A percentile compares a stretch with the other conserved stretches of the same genome.
phyloP scores from a whole-genome alignment of 805 yeast species.

The Candida nitratophila region DNA sequence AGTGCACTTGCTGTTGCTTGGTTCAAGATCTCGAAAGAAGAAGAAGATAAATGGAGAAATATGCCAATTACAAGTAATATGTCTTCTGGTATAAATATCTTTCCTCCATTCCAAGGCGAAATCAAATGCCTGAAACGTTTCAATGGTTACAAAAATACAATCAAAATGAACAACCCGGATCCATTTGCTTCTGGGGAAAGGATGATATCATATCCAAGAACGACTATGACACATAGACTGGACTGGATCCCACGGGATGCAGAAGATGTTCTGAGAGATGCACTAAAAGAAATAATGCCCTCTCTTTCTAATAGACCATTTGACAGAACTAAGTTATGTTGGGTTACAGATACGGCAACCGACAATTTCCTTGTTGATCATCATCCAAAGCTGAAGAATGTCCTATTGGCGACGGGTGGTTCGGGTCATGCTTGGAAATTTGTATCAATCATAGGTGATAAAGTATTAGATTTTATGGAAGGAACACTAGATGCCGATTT shows the following conservation, averaged over 20 bases:
- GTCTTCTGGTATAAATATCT: slow-evolving; percentile 20
- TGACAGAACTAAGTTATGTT: slow-evolving; percentile 19
- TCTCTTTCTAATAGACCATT: slow-evolving; percentile 15
- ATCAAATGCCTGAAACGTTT: slow-evolving; percentile 19
- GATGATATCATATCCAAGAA: slow-evolving; percentile 17
- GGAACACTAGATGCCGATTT: slow-evolving; percentile 13
- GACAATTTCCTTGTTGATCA: slow-evolving; percentile 18
- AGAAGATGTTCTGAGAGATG: slow-evolving; percentile 12
- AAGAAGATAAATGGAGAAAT: slow-evolving; percentile 14
- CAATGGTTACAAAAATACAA: slow-evolving; percentile 19
- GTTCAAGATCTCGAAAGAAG: slow-evolving; percentile 16
- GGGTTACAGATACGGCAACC: slow-evolving; percentile 19
- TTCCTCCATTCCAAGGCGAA: slow-evolving; percentile 22
- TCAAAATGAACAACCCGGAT: slow-evolving; percentile 10
- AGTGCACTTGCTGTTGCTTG: slow-evolving; percentile 21
- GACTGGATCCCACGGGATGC: slow-evolving; percentile 23
- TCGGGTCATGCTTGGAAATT: slow-evolving; percentile 23
- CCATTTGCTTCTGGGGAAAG: slow-evolving; percentile 5
- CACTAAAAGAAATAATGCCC: slow-evolving; percentile 18
- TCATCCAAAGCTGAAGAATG: slow-evolving; percentile 15
- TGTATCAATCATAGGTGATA: slow-evolving; percentile 20
- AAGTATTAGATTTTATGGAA: slow-evolving; percentile 15
- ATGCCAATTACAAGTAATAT: slow-evolving; percentile 22
- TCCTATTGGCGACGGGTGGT: slow-evolving; percentile 19
- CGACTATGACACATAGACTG: slow-evolving; percentile 10